Evolutionary conservation across 1,139 yeast genomes (phyloP), one percentile per base, ranked within the genome.

Genomic region (Geotrichum aggregatum): DNA sequence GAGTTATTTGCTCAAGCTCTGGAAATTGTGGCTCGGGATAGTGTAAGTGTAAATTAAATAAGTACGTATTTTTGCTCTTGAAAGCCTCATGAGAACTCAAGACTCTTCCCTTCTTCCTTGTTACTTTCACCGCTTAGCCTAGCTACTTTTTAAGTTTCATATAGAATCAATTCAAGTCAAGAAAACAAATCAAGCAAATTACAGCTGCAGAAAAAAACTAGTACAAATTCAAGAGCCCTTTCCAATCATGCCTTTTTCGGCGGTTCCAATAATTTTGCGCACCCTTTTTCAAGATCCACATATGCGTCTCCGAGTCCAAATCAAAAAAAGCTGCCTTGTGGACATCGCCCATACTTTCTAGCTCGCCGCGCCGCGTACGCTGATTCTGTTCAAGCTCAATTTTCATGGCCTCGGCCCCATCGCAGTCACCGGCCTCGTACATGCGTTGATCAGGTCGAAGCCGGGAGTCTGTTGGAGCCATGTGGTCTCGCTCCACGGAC

Each of bases 381-480:
- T 92, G 98, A 40, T 72, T 73, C 63, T 85, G 91, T 66, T 92
- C 98, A 35, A 91, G 72, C 46, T 76, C 71, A 38, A 78, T 68
- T 66, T 92, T 92, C 57, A 79, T 60, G 1, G 58, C 62, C 64
- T 91, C 97, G 0, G 98, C 96, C 48, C 72, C 70, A 18, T 80
- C 87, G 8, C 83, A 70, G 22, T 80, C 71, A 2, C 94, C 94
- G 21, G 75, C 65, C 63, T 88, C 95, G 61, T 88, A 88, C 6
- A 75, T 71, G 44, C 78, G 72, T 63, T 88, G 79, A 68, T 92
- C 98, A 0, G 97, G 98, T 63, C 98, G 78, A 44, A 83, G 69
- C 63, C 98, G 79, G 2, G 96, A 86, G 66, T 92, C 98, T 0
- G 95, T 87, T 4, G 91, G 92, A 2, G 98, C 84, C 47, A 91